Conservation (phyloP, 306 rosid species). For the Sophora flavescens region DNA sequence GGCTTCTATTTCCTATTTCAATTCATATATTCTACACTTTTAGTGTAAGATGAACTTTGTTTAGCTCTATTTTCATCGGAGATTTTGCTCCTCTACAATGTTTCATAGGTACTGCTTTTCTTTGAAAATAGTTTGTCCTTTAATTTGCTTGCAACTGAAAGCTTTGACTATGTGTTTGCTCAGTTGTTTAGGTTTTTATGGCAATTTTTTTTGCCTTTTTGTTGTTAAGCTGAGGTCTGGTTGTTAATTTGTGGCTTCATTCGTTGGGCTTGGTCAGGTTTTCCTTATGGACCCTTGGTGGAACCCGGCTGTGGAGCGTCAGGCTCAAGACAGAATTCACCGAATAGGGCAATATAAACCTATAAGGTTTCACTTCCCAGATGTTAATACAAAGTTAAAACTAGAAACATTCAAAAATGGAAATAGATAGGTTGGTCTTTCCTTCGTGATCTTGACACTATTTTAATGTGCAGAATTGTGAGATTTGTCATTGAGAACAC, state of each 20-base stretch:
- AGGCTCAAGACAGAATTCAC: conserved; percentile 97
- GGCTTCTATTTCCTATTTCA: conserved; percentile 26
- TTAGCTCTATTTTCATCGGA: too few relatives aligned
- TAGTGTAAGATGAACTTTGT: too few relatives aligned
- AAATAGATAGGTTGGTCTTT: background rate
- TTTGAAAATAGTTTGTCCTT: too few relatives aligned
- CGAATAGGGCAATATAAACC: conserved; percentile 96
- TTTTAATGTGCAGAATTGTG: conserved; percentile 62
- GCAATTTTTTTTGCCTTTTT: background rate
- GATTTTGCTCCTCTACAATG: too few relatives aligned
- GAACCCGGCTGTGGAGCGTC: conserved; percentile 98
- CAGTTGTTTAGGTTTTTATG: background rate
- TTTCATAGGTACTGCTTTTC: too few relatives aligned
- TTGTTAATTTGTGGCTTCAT: conserved; percentile 20
- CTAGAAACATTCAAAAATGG: conserved; percentile 6
- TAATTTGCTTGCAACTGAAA: too few relatives aligned
- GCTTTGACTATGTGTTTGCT: background rate
- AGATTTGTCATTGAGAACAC: conserved; percentile 90
- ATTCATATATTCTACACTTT: background rate
- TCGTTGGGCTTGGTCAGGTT: conserved; percentile 60
- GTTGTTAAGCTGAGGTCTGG: background rate
- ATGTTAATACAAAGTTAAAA: background rate
- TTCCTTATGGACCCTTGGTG: conserved; percentile 99
- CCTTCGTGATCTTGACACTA: conserved; percentile 23
- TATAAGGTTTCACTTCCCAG: conserved; percentile 66